These are phyloP conservation scores for Chenopodium quinoa DNA, from an alignment of 148 eudicot genomes.

Conservation along the genomic window DNA sequence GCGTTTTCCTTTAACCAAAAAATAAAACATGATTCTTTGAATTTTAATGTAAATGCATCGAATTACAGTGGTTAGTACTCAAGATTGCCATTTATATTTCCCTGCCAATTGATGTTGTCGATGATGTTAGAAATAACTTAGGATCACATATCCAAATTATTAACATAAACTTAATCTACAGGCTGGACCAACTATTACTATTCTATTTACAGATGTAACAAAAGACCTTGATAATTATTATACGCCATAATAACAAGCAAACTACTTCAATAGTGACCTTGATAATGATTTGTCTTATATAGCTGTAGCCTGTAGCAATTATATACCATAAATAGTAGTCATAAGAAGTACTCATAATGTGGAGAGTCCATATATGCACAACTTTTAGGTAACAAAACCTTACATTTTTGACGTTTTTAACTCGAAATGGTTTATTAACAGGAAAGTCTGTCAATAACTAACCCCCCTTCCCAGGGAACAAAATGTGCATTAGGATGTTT, in stretches of 20 bases:
- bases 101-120: not conserved
- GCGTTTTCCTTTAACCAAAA: not conserved
- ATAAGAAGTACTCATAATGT: not conserved
- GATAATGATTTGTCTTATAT: conserved; percentile 6
- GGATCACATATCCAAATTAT: not conserved
- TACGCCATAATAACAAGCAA: not conserved
- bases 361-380: not conserved
- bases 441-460: too few species aligned
- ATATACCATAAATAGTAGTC: not conserved
- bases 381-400: not conserved
- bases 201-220: not conserved
- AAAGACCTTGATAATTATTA: conserved; percentile 12
- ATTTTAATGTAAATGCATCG: not conserved
- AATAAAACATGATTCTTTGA: not conserved
- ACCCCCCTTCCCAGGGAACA: too few species aligned
- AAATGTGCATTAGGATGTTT: too few species aligned
- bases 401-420: not conserved
- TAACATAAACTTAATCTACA: not conserved
- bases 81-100: not conserved
- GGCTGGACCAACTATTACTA: not conserved
- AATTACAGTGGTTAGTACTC: not conserved
- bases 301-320: not conserved
- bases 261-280: not conserved
- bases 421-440: not conserved
- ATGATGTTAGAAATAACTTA: not conserved